A percentile compares a stretch with the other conserved stretches of the same genome.
These are phyloP conservation scores for Madurella fahalii DNA, from an alignment of 2,329 filamentous ascomycete species.

Conservation along the genomic window DNA sequence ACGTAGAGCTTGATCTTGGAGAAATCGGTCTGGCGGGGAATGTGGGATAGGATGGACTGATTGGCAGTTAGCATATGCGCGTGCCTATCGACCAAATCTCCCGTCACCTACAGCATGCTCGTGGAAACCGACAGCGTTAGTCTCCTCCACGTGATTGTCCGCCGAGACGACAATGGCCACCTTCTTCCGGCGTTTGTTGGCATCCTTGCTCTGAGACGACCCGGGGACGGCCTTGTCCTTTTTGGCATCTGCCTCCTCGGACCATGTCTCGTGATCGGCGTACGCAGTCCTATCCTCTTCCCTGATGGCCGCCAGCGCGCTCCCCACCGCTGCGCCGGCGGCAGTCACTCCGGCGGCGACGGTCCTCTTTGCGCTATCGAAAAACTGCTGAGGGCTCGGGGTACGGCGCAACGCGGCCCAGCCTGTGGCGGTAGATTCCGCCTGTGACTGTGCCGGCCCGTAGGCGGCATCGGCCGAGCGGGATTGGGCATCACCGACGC, in stretches of 20 bases:
- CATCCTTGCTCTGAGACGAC: constrained; percentile 31
- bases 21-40: constrained; percentile 72
- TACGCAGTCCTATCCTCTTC: constrained; percentile 79
- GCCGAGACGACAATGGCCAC: constrained; percentile 89
- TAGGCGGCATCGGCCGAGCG: constrained; percentile 38
- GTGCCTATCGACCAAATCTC: neutral
- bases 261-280: constrained; percentile 86
- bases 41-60: constrained; percentile 82
- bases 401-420: constrained; percentile 77
- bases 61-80: constrained; percentile 3
- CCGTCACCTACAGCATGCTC: constrained; percentile 73
- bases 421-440: constrained; percentile 37
- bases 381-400: constrained; percentile 82
- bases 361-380: constrained; percentile 76
- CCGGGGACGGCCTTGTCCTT: constrained; percentile 38
- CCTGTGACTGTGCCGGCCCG: constrained; percentile 36
- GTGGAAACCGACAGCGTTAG: constrained; percentile 58
- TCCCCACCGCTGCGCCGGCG: constrained; percentile 76
- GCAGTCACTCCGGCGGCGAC: constrained; percentile 79
- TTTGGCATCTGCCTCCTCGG: constrained; percentile 77
- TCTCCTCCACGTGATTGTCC: constrained; percentile 56
- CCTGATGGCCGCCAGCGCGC: constrained; percentile 74
- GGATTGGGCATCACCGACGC: constrained; percentile 38
- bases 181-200: constrained; percentile 60
- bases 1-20: constrained; percentile 75